phyloP scores from a whole-genome alignment of 176 grass and related monocot genomes.

The Aegilops tauschii region DNA sequence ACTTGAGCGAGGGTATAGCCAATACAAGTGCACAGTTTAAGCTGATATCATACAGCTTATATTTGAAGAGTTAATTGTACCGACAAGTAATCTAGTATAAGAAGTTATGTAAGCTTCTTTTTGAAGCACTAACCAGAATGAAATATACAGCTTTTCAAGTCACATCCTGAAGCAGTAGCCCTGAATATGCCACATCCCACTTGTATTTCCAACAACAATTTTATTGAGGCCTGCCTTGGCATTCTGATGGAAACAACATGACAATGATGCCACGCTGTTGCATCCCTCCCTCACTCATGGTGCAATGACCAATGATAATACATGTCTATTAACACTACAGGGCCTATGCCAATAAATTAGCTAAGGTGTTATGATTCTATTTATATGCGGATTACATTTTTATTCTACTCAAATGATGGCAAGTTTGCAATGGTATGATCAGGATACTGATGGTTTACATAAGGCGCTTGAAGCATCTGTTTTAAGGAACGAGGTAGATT shows the following conservation, averaged over 20 bases:
- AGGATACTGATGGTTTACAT: slow-evolving; percentile 88
- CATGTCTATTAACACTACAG: background rate
- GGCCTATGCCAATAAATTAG: slow-evolving; percentile 16
- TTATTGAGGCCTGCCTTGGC: background rate
- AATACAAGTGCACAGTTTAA: background rate
- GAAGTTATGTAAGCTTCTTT: background rate
- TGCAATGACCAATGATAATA: background rate
- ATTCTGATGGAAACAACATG: slow-evolving; percentile 4
- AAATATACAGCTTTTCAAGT: slow-evolving; percentile 5
- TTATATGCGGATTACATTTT: slow-evolving; percentile 13
- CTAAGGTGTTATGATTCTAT: slow-evolving; percentile 17
- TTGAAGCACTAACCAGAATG: slow-evolving; percentile 4
- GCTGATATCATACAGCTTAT: background rate
- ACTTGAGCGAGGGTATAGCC: slow-evolving; percentile 1
- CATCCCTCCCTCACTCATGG: background rate
- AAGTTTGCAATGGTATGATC: slow-evolving; percentile 38
- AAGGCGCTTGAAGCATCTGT: slow-evolving; percentile 89
- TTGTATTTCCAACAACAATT: background rate
- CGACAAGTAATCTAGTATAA: background rate
- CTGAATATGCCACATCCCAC: background rate
- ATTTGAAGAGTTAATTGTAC: slow-evolving; percentile 2
- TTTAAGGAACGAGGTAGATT: slow-evolving; percentile 84
- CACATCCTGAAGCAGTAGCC: background rate
- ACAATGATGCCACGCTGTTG: background rate
- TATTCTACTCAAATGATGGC: slow-evolving; percentile 18